These are phyloP conservation scores for Russula vinacea DNA, from an alignment of 768 basidiomycete species.

Conservation along the genomic window DNA sequence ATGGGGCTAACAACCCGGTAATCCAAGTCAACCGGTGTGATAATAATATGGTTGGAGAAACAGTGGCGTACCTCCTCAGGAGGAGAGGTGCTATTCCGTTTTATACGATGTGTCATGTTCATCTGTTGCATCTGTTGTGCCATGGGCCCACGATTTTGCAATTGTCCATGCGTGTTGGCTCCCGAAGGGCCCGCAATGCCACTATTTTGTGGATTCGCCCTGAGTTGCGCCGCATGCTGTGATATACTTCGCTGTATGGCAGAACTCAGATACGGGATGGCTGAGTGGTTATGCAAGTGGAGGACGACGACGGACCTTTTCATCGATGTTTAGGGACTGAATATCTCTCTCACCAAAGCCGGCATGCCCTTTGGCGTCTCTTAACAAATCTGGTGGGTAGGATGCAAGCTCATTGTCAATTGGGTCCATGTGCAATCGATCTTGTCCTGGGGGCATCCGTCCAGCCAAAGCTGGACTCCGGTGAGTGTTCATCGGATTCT, in stretches of 20 bases:
- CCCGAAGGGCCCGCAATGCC: slow-evolving; percentile 45
- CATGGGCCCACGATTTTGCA: slow-evolving; percentile 36
- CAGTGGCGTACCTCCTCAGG: slow-evolving; percentile 36
- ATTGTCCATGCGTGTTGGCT: slow-evolving; percentile 35
- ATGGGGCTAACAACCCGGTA: slow-evolving; percentile 31
- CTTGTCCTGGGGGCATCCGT: slow-evolving; percentile 44
- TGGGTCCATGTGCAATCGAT: slow-evolving; percentile 29
- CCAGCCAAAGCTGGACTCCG: slow-evolving; percentile 56
- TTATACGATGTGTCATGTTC: slow-evolving; percentile 43
- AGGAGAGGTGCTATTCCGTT: slow-evolving; percentile 40
- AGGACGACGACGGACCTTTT: slow-evolving; percentile 51
- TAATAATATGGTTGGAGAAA: not conserved
- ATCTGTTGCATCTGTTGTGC: slow-evolving; percentile 32
- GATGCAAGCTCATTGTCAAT: slow-evolving; percentile 45
- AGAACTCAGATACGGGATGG: slow-evolving; percentile 11
- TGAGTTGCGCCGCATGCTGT: slow-evolving; percentile 14
- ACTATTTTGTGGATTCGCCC: slow-evolving; percentile 37
- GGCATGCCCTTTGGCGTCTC: slow-evolving; percentile 42
- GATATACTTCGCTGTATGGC: slow-evolving; percentile 41
- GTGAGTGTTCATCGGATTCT: slow-evolving; percentile 41
- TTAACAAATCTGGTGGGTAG: slow-evolving; percentile 40
- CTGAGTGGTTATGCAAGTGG: slow-evolving; percentile 10
- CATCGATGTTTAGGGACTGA: slow-evolving; percentile 42
- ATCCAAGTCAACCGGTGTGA: slow-evolving; percentile 6
- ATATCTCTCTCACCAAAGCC: slow-evolving; percentile 49